A percentile compares a stretch with the other conserved stretches of the same genome.
Conservation (phyloP, 23 red algal species). For the Agarophyton chilense region DNA sequence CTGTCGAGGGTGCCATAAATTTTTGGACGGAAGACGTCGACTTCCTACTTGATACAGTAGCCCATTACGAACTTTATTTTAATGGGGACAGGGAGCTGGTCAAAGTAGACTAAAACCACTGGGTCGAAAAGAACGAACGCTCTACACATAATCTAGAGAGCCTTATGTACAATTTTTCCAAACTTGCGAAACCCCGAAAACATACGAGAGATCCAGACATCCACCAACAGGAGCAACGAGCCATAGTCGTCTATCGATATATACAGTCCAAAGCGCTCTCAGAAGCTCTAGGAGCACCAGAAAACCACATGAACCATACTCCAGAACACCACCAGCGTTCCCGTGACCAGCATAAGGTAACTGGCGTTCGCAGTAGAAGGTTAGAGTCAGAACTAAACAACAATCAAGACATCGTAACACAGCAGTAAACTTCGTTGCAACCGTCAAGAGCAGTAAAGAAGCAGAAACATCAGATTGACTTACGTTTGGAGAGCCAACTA, state of each 20-base stretch:
- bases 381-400: not conserved
- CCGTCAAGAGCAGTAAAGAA: not conserved
- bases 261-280: not conserved
- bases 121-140: no score
- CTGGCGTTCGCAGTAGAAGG: not conserved
- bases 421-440: not conserved
- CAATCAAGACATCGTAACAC: not conserved
- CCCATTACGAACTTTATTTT: no score
- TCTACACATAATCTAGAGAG: no score
- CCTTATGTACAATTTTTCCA: no score
- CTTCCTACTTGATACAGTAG: no score
- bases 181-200: no score
- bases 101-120: no score
- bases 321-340: not conserved
- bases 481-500: not conserved
- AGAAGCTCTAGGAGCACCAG: not conserved
- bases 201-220: no score
- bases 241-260: not conserved
- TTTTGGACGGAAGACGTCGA: no score
- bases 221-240: not conserved
- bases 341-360: not conserved
- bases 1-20: no score
- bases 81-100: no score
- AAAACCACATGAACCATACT: not conserved
- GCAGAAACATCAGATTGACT: not conserved